Base-by-base conservation (phyloP, 2,329 filamentous ascomycete genomes). In the Ramichloridium luteum region DNA sequence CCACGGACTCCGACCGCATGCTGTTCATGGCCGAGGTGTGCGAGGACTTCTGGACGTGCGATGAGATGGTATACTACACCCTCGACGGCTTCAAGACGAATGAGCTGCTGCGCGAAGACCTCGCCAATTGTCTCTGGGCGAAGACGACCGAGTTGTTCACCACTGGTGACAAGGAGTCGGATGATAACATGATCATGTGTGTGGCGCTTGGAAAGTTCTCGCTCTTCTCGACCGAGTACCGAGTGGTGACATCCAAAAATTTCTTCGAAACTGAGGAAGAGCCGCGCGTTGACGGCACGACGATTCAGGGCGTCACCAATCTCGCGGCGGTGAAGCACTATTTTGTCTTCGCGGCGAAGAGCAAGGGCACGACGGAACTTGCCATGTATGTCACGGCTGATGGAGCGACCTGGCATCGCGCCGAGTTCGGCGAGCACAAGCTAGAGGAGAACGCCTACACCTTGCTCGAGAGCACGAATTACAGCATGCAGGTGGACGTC, bases 401-500 rank as follows among this genome's bases (percentile, higher is more conserved):
- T 54, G 77, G 82, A 9, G 65, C 74, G 31, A 76, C 70, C 34
- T 98, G 90, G 90, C 85, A 96, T 55, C 77, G 85, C 32, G 88
- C 88, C 37, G 74, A 93, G 51, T 96, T 98, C 56, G 74, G 75
- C 27, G 77, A 81, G 39, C 85, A 93, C 55, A 82, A 86, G 48
- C 70, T 84, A 39, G 80, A 93, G 53, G 74, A 88, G 52, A 69
- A 74, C 47, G 83, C 82, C 3, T 98, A 94, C 57, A 98, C 90
- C 0, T 72, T 98, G 28, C 68, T 98, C 25, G 88, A 96, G 59
- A 90, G 86, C 49, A 96, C 90, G 25, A 88, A 93, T 53, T 94
- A 98, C 64, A 94, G 88, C 62, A 85, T 98, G 46, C 88, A 96
- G 59, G 76, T 98, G 34, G 86, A 96, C 56, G 86, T 96, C 41